Percentiles rank a stretch among this genome's conserved stretches.
Conservation (phyloP, 306 rosid genomes). For the Cicer arietinum region DNA sequence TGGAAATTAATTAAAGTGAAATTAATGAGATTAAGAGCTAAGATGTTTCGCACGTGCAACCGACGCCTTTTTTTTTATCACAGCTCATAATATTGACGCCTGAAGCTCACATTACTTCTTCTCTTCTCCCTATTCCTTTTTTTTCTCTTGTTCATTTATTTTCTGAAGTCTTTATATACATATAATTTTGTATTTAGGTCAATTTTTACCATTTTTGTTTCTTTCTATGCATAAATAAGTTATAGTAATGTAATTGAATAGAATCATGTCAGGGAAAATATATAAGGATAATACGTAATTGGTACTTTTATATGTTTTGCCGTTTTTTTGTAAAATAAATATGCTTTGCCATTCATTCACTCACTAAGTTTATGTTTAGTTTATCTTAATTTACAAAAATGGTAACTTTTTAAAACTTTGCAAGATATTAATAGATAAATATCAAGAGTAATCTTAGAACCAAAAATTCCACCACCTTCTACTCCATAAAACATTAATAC, state of each 20-base stretch:
- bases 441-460: too few relatives aligned
- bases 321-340: too few relatives aligned
- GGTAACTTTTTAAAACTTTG: too few relatives aligned
- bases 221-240: not conserved
- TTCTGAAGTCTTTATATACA: not conserved
- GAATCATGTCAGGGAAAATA: too few relatives aligned
- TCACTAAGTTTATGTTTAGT: too few relatives aligned
- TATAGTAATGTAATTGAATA: not conserved
- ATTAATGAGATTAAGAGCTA: constrained; percentile 47
- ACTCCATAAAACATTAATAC: too few relatives aligned
- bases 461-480: too few relatives aligned
- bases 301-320: too few relatives aligned
- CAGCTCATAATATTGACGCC: constrained; percentile 44
- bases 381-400: too few relatives aligned
- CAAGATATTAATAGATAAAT: too few relatives aligned
- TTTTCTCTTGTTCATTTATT: not conserved
- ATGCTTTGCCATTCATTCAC: too few relatives aligned
- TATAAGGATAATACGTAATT: too few relatives aligned
- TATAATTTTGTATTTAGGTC: not conserved
- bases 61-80: constrained; percentile 60
- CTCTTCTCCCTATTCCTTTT: not conserved
- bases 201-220: not conserved
- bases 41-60: constrained; percentile 61
- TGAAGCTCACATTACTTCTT: constrained; percentile 21
- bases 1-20: constrained; percentile 42